Percentiles rank a stretch among this genome's conserved stretches.
phyloP scores from a whole-genome alignment of 495 filamentous ascomycete genomes.

The Aspergillus diversus region DNA sequence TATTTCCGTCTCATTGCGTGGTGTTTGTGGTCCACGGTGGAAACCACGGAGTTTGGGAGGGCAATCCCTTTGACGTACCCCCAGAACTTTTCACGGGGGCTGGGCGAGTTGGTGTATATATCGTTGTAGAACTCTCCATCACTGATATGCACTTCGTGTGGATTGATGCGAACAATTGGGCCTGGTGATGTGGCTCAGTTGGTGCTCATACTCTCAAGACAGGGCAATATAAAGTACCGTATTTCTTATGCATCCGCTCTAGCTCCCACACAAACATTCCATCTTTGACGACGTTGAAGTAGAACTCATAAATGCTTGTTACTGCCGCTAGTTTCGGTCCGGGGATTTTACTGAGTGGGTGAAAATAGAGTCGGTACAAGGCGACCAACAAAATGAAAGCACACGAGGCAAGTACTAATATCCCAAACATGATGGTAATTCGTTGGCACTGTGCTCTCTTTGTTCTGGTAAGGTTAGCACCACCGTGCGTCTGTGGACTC shows the following conservation, averaged over 20 bases:
- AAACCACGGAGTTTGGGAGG: conserved; percentile 24
- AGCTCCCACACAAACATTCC: conserved; percentile 47
- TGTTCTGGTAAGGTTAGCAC: too few species aligned
- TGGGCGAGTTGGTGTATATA: conserved; percentile 35
- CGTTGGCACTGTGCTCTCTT: too few species aligned
- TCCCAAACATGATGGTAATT: too few species aligned
- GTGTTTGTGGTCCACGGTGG: conserved; percentile 28
- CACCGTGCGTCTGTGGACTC: too few species aligned
- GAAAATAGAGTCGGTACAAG: conserved; percentile 7
- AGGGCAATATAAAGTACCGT: too few species aligned
- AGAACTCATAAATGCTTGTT: conserved; percentile 52
- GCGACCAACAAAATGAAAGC: too few species aligned
- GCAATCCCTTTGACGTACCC: too few species aligned
- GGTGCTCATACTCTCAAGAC: too few species aligned
- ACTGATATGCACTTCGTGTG: conserved; percentile 51
- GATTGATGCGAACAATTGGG: conserved; percentile 57
- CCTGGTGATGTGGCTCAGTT: too few species aligned
- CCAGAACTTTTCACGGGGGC: conserved; percentile 25
- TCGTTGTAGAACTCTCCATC: conserved; percentile 39
- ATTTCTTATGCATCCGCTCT: conserved; percentile 45
- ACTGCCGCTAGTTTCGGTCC: conserved; percentile 48
- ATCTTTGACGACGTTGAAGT: conserved; percentile 46
- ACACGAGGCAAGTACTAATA: too few species aligned
- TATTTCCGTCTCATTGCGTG: conserved; percentile 24
- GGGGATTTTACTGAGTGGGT: conserved; percentile 34